A percentile compares a stretch with the other conserved stretches of the same genome.
Conservation (phyloP, 2,329 filamentous ascomycete species). For the Penicillium freii region DNA sequence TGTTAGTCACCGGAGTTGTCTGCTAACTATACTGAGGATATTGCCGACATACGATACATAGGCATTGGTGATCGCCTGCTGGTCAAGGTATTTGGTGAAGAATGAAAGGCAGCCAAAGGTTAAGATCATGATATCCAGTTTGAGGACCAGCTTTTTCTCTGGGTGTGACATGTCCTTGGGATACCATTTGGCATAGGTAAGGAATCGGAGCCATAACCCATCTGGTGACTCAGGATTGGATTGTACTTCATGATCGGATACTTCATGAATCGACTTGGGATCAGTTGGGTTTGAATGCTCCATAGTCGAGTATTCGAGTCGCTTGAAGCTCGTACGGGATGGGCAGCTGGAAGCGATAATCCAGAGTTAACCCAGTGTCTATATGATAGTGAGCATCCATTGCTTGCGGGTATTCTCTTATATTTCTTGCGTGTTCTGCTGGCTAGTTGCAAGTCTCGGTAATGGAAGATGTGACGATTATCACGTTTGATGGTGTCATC, state of each 20-base stretch:
- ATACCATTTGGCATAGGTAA: constrained; percentile 17
- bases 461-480: constrained; percentile 7
- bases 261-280: background rate
- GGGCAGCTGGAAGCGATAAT: background rate
- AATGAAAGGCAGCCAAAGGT: constrained; percentile 46
- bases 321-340: background rate
- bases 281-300: background rate
- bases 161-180: constrained; percentile 13
- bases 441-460: background rate
- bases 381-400: background rate
- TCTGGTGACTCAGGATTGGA: background rate
- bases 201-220: constrained; percentile 14
- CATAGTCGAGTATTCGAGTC: background rate
- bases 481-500: constrained; percentile 9
- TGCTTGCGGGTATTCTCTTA: background rate
- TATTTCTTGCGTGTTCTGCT: background rate
- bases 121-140: constrained; percentile 50
- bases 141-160: constrained; percentile 48
- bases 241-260: background rate
- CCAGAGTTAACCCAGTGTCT: background rate
- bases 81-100: constrained; percentile 49
- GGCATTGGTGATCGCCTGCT: constrained; percentile 49
- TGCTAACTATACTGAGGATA: background rate
- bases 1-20: background rate
- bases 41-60: constrained; percentile 28